phyloP scores from a whole-genome alignment of 139 green algal species.

The Yamagishiella unicocca region DNA sequence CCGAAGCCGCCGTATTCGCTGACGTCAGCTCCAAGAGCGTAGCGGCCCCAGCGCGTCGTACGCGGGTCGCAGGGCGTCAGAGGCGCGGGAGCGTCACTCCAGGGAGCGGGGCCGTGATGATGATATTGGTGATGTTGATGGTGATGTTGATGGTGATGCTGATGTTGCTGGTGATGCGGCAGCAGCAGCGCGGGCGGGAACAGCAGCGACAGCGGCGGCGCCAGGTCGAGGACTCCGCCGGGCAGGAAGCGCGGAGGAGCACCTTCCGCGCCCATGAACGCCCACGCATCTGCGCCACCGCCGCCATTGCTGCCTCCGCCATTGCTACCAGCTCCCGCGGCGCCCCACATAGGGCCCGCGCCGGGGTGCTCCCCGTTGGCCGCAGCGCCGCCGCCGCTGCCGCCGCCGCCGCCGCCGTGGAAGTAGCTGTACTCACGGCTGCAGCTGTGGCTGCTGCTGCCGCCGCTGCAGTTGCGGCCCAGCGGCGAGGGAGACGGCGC shows the following conservation, averaged over 20 bases:
- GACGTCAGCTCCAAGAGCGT: too few relatives aligned
- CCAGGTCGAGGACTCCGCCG: conserved; percentile 4
- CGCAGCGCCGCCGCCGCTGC: background rate
- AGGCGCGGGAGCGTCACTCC: too few relatives aligned
- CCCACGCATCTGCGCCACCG: background rate
- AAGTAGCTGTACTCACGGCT: background rate
- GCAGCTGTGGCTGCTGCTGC: conserved; percentile 28
- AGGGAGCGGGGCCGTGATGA: too few relatives aligned
- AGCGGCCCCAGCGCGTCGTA: too few relatives aligned
- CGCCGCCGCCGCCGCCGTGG: background rate
- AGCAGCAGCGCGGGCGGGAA: background rate
- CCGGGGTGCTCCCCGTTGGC: too few relatives aligned
- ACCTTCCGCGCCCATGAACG: background rate
- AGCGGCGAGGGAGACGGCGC: background rate
- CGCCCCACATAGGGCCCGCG: too few relatives aligned
- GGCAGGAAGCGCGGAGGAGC: background rate
- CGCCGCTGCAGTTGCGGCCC: conserved; percentile 13
- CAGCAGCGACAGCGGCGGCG: conserved; percentile 17
- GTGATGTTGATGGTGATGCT: too few relatives aligned
- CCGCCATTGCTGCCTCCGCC: background rate
- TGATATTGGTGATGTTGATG: too few relatives aligned
- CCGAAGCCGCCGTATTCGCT: too few relatives aligned
- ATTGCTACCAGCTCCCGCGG: too few relatives aligned
- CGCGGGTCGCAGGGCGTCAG: too few relatives aligned
- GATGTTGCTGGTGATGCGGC: too few relatives aligned